Conservation (phyloP, 495 filamentous ascomycete species). For the Corynascus novoguineensis region DNA sequence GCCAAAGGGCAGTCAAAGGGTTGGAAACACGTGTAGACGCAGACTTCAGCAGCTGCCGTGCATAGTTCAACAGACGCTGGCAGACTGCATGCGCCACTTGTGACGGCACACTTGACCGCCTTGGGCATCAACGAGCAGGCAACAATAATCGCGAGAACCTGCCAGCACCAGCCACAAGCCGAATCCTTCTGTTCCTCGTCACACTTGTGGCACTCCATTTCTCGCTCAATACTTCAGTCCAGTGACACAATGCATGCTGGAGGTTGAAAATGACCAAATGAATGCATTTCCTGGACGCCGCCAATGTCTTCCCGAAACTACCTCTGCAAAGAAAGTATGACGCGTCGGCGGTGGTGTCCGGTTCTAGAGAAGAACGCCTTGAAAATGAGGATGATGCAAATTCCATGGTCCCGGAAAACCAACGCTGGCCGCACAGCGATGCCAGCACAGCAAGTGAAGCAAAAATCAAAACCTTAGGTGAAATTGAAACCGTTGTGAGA, state of each 20-base stretch:
- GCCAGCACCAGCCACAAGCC: not conserved
- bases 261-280: not conserved
- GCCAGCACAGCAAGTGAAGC: not conserved
- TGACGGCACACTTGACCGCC: not conserved
- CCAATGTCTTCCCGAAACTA: not conserved
- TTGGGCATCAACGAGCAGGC: not conserved
- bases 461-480: not conserved
- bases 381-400: not conserved
- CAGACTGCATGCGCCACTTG: not conserved
- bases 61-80: not conserved
- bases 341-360: not conserved
- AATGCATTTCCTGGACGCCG: not conserved
- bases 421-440: not conserved
- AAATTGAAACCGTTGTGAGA: not conserved
- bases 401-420: not conserved
- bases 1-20: too few species aligned
- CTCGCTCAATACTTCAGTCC: not conserved
- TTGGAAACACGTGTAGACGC: too few species aligned
- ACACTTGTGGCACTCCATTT: conserved; percentile 6
- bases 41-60: too few species aligned
- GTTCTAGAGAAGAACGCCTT: not conserved
- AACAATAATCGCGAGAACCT: not conserved
- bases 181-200: not conserved
- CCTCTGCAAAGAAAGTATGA: not conserved
- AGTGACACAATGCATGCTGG: not conserved